Percentiles rank a stretch among this genome's conserved stretches.
These are phyloP conservation scores for Fragaria ananassa DNA, from an alignment of 306 rosid species.

Conservation along the genomic window DNA sequence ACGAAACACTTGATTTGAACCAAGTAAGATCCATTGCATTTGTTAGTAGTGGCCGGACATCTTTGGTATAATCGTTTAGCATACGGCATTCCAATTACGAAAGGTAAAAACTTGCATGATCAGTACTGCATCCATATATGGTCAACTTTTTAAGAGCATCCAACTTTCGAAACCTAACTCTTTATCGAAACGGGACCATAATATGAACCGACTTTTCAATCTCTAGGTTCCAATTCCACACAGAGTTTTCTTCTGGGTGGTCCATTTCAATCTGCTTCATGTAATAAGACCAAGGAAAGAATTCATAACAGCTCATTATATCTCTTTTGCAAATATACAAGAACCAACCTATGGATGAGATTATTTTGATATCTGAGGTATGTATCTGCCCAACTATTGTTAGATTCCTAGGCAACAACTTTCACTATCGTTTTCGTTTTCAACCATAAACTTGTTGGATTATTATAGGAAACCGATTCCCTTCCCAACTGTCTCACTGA, in stretches of 20 bases:
- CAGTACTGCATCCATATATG: background rate
- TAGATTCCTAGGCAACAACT: conserved; percentile 21
- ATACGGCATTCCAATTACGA: background rate
- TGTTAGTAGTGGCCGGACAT: background rate
- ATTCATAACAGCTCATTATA: conserved; percentile 22
- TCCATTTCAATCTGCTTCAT: conserved; percentile 29
- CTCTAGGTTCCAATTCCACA: conserved; percentile 25
- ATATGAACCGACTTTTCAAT: conserved; percentile 14
- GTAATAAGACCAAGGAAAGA: conserved; percentile 26
- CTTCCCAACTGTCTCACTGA: background rate
- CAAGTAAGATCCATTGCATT: background rate
- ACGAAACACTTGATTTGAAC: too few relatives aligned
- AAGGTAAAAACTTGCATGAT: background rate
- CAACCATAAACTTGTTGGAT: background rate
- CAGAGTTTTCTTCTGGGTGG: conserved; percentile 26
- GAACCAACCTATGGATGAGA: conserved; percentile 9
- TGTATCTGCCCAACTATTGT: background rate
- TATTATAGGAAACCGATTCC: conserved; percentile 4
- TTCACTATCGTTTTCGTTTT: conserved; percentile 16
- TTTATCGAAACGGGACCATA: conserved; percentile 16
- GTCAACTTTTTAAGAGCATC: conserved; percentile 14
- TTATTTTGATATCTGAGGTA: background rate
- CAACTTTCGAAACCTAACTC: conserved; percentile 7
- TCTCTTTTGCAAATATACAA: background rate
- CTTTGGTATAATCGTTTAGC: background rate